Evolutionary conservation across 176 grass and related monocot species (phyloP), one percentile per base, ranked within the genome.

Genomic region (Carex pumila): DNA sequence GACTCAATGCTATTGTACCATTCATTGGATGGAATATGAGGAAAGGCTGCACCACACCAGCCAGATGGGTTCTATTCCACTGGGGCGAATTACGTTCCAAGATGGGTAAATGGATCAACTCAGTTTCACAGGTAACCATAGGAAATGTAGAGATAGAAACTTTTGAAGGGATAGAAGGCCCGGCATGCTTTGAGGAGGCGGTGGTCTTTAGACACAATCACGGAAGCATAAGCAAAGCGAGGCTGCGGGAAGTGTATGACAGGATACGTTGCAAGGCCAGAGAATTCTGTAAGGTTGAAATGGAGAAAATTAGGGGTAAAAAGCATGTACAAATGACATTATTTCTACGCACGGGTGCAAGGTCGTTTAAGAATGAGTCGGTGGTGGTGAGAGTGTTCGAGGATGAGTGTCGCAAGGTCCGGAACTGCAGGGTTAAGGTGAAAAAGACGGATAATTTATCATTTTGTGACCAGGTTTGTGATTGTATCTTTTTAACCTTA

Each of bases 151-250:
- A 36, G 53, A 60, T 90, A 9, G 85, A 84, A 71, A 79, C 45
- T 21, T 87, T 90, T 18, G 37, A 64, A 50, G 65, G 47, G 12
- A 14, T 78, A 49, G 1, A 34, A 0, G 63, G 14, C 1, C 86
- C 89, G 4, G 57, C 61, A 18, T 97, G 94, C 79, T 97, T 97
- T 61, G 94, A 97, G 86, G 54, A 90, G 86, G 89, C 91, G 1
- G 78, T 91, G 22, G 89, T 93, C 49, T 97, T 91, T 64, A 45
- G 94, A 85, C 78, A 89, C 70, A 86, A 87, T 76, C 37, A 91
- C 7, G 81, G 79, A 0, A 64, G 70, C 41, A 81, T 93, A 54
- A 80, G 53, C 72, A 87, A 30, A 55, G 52, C 70, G 71, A 81
- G 86, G 30, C 12, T 85, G 8, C 15, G 81, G 21, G 84, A 63